Base-by-base conservation (phyloP, 768 basidiomycete genomes). In the Tylopilus balloui region DNA sequence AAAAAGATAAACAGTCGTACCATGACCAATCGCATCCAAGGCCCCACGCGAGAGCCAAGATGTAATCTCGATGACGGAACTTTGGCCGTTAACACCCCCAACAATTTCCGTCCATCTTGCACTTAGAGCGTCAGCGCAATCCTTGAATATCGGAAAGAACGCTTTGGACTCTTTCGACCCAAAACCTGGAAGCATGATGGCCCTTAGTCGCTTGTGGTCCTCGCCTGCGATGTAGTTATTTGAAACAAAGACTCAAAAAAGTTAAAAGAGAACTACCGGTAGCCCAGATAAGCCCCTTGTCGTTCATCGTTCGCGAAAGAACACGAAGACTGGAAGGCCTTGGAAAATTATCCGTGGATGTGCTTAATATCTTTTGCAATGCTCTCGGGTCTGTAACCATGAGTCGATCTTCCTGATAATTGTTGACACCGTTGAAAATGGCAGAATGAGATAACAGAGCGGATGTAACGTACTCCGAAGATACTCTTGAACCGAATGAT, bases 151-250 rank as follows among this genome's bases (percentile, higher is more conserved):
- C 13, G 73, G 69, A 4, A 80, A 65, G 51, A 77, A 78, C 2
- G 74, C 70, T 45, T 72, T 77, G n/a, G 71, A 71, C 50, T 80
- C 76, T 1, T 72, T 71, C 6, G 59, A 70, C 50, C 78, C 76
- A 51, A 82, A 80, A 5, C 76, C 79, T 0, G 79, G 79, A 42
- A 77, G 65, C 73, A 80, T 73, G 15, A 79, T 69, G 52, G 68
- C 77, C 50, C 76, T 65, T 41, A 81, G 79, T 45, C 80, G 70
- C 52, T 66, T 75, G 49, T 82, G 80, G 23, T 65, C 72, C 21
- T 71, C 61, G 2, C 71, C 65, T 66, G 23, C 12, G n/a, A 36
- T 14, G n/a, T 2, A n/a, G 23, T 60, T n/a, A 35, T 13, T 34
- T 25, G 21, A 40, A 46, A 25, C 67, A 5, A 24, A 69, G n/a